Base-by-base conservation (phyloP, 2,329 filamentous ascomycete genomes). In the Hymenoscyphus occultus region DNA sequence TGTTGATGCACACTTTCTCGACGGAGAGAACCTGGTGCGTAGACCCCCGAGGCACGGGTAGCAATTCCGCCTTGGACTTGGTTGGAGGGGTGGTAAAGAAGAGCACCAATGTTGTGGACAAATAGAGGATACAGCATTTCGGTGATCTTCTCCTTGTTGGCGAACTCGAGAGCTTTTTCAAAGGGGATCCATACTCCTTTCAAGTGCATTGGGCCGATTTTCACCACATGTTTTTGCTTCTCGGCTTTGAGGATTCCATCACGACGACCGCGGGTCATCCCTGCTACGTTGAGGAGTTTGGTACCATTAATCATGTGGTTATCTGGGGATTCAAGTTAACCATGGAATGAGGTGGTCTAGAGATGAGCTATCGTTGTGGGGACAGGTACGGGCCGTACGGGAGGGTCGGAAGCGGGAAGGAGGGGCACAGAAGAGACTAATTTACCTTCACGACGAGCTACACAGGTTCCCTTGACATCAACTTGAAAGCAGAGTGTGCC, bases 281-380 rank as follows among this genome's bases (percentile, higher is more conserved):
- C 94, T 61, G 94, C 94, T 59, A 98, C 94, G 71, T 98, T 98
- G 62, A 98, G 81, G 63, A 98, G 82, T 78, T 98, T 98, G 1
- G 94, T 98, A 35, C 94, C 94, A 75, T 98, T 98, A 78, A 98
- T 97, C 92, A 98, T 97, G 79, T 96, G 92, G 78, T 97, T 97
- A 73, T 97, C 94, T 95, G n/a, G 57, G 6, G 32, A 59, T n/a
- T 39, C 5, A 40, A 60, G 40, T 56, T 22, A 51, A 28, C 3
- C 39, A 45, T n/a, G 56, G 9, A 48, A 28, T 58, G 19, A 22
- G 48, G 19, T 40, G 39, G 59, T 19, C 19, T 10, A 42, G 58
- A 56, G 12, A 35, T n/a, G 31, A 35, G 19, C 9, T 10, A 59
- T 19, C 22, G 35, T 19, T 40, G 45, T 51, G 45, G 45, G 45